Evolutionary conservation across 2,329 filamentous ascomycete genomes (phyloP).

Genomic region (Fusarium nygamai): DNA sequence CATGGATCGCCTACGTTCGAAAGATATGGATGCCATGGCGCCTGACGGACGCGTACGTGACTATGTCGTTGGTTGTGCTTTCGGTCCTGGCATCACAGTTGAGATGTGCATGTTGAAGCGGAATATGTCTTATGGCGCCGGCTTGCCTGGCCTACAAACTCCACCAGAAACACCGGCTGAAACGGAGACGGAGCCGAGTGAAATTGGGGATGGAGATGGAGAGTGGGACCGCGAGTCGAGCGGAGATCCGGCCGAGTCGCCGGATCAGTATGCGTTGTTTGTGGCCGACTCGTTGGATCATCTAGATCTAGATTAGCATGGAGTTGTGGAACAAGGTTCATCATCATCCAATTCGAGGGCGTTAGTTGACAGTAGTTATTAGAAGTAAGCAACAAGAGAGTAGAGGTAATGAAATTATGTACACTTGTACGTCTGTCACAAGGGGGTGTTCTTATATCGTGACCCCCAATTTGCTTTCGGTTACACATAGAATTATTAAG

Average conservation of each 20-base stretch:
- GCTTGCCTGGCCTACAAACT: slow-evolving; percentile 56
- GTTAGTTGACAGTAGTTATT: not conserved
- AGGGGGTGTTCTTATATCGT: not conserved
- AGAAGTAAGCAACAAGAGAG: not conserved
- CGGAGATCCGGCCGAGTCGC: slow-evolving; percentile 20
- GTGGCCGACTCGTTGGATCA: slow-evolving; percentile 37
- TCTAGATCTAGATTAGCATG: slow-evolving; percentile 41
- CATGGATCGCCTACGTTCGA: slow-evolving; percentile 66
- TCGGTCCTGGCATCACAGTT: slow-evolving; percentile 74
- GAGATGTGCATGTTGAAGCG: slow-evolving; percentile 75
- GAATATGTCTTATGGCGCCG: slow-evolving; percentile 28
- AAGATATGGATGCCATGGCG: slow-evolving; percentile 68
- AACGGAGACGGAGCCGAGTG: slow-evolving; percentile 62
- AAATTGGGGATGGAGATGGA: slow-evolving; percentile 53
- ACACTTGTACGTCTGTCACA: not conserved
- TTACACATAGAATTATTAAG: not conserved
- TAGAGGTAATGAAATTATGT: not conserved
- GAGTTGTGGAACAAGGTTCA: not conserved
- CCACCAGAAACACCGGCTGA: slow-evolving; percentile 67
- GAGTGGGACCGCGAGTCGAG: slow-evolving; percentile 28
- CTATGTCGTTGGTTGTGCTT: slow-evolving; percentile 73
- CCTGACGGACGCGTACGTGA: slow-evolving; percentile 61
- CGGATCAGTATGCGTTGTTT: slow-evolving; percentile 32
- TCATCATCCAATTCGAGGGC: not conserved
- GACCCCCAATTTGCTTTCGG: not conserved